phyloP scores from a whole-genome alignment of 192 early-diverging fungal species.

The Powellomyces hirtus region DNA sequence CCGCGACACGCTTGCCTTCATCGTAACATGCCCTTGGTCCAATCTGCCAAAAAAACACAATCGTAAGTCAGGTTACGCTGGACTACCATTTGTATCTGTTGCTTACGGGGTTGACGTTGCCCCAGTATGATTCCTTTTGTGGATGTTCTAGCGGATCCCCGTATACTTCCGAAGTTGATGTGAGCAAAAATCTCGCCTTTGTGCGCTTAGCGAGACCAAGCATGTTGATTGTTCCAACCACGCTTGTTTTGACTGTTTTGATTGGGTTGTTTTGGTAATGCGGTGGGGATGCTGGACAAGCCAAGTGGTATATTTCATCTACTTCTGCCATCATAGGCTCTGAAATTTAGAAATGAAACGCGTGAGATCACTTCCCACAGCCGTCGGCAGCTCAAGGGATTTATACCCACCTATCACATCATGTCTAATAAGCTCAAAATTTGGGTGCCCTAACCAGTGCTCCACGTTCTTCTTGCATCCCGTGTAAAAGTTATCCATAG shows the following conservation, averaged over 20 bases:
- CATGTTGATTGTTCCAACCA: conserved; percentile 88
- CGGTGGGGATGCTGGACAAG: conserved; percentile 81
- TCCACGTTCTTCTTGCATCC: conserved; percentile 72
- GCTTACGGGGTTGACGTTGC: conserved; percentile 23
- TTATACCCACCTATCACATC: conserved; percentile 64
- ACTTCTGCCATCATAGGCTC: conserved; percentile 82
- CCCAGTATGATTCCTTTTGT: conserved; percentile 84
- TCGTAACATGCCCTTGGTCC: conserved; percentile 85
- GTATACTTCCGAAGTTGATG: conserved; percentile 83
- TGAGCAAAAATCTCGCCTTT: conserved; percentile 74
- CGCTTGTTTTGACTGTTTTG: conserved; percentile 80
- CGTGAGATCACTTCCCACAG: too few species aligned
- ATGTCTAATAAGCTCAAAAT: conserved; percentile 78
- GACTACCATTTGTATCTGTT: not conserved
- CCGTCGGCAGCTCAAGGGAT: not conserved
- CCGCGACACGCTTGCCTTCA: conserved; percentile 83
- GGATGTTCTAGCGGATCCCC: conserved; percentile 85
- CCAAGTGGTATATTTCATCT: conserved; percentile 83
- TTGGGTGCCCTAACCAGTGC: conserved; percentile 81
- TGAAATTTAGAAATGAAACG: conserved; percentile 5
- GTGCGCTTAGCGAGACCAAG: conserved; percentile 76
- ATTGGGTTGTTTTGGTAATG: conserved; percentile 87
- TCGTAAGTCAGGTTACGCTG: not conserved
- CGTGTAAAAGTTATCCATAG: conserved; percentile 81
- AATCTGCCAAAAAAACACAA: conserved; percentile 39